Evolutionary conservation across 352 stramenopile species (phyloP), one percentile per base, ranked within the genome.

Genomic region (Pythium folliculosum): DNA sequence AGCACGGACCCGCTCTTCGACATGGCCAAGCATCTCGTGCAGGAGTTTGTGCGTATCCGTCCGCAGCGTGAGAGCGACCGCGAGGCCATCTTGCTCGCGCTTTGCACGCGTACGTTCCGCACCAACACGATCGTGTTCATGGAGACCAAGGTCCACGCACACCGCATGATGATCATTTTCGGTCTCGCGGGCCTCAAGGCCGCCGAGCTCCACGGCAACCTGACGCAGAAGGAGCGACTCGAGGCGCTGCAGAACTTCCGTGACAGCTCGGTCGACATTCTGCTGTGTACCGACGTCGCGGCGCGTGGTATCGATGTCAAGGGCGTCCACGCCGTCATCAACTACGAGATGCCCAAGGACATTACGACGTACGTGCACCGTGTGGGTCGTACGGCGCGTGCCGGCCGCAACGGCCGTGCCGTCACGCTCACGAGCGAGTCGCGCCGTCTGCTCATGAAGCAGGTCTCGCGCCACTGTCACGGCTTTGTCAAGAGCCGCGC

Each of bases 321-420:
- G 64, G 94, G 94, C 35, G 97, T 99, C 13, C 84, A 99, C 68
- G 95, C 95, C 21, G 98, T 99, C 5, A 98, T 99, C 75, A 99
- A 99, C 82, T 99, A 99, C 81, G 97, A 99, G 75, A 99, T 99
- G 97, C 98, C 98, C 1, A 96, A 97, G 71, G 90, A 99, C 65
- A 88, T 99, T 14, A 97, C 94, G 40, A 99, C 95, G 0, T 99
- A 99, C 74, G 97, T 99, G 22, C 98, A 99, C 81, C 90, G 98
- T 58, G 98, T 99, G 52, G 98, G 98, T 43, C 91, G 98, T 72
- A 99, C 98, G 35, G 98, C 97, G 40, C 94, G 98, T 83, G 97
- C 97, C 21, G 98, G 98, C 17, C 94, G 97, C 69, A 96, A 96
- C 60, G 86, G 88, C 62, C 86, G 85, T 67, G 87, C 90, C 0